These are phyloP conservation scores for Globisporangium camurandrum DNA, from an alignment of 352 stramenopile species.

Conservation along the genomic window DNA sequence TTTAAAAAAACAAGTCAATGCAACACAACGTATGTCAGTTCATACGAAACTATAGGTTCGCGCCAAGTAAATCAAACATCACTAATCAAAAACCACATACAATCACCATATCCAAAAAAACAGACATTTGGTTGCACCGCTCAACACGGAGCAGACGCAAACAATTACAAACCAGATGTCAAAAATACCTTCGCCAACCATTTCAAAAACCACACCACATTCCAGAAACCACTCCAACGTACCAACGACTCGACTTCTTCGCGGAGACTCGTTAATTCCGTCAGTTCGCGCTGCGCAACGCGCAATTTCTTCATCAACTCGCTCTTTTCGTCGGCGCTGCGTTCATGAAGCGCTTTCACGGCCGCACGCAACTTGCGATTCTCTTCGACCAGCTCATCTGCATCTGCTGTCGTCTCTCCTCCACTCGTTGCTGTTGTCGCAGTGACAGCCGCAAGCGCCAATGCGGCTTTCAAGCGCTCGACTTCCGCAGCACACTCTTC, in stretches of 20 bases:
- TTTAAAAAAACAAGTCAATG: no score
- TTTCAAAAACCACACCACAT: no score
- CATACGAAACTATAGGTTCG: no score
- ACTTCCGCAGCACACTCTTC: conserved; percentile 68
- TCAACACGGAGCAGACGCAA: no score
- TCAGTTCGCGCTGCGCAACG: conserved; percentile 64
- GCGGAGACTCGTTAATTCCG: conserved; percentile 48
- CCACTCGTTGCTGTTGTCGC: conserved; percentile 11
- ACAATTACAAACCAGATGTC: no score
- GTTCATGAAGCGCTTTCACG: conserved; percentile 79
- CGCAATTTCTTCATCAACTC: conserved; percentile 77
- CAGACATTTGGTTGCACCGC: no score
- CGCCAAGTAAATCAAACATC: no score
- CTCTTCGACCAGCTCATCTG: conserved; percentile 53
- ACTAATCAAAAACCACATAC: no score
- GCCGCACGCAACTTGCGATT: conserved; percentile 79
- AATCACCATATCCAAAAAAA: no score
- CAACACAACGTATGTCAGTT: no score
- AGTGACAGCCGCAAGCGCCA: conserved; percentile 28
- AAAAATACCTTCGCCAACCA: no score
- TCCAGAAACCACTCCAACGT: no score
- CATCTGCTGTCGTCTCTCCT: conserved; percentile 4
- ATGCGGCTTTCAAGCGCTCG: conserved; percentile 61
- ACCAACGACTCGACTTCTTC: conserved; percentile 72
- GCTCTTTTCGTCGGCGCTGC: conserved; percentile 69